Evolutionary conservation across 441 rosid genomes (phyloP), one percentile per base, ranked within the genome.

Genomic region (Melastoma candidum): DNA sequence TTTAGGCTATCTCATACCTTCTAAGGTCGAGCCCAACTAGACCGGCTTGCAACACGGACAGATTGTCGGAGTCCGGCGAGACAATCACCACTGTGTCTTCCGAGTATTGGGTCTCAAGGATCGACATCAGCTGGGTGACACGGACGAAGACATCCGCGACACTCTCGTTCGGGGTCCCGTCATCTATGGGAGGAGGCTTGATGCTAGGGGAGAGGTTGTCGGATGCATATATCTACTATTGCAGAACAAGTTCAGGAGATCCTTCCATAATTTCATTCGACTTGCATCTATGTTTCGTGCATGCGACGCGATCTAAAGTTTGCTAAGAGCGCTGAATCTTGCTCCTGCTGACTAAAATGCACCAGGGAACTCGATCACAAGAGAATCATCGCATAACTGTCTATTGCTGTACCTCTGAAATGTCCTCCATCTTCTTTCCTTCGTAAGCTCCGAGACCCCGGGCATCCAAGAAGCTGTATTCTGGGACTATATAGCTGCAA

Each of bases 371-470:
- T 51, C 43, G 36, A 50, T 27, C 44, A 9, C 41, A 36, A 5
- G 7, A 14, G 12, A 44, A 17, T 9, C 17, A 52, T 17, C 22
- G 22, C 1, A 52, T 26, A 27, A 8, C 11, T 1, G 14, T 52
- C 29, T 54, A 46, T 17, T 25, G 22, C 53, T 68, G 63, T 84
- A 90, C 97, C 73, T 86, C 74, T 24, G 92, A 82, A 63, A 86
- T 58, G 13, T 82, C 68, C 50, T 87, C 95, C 60, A 90, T 61
- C 54, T 75, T 79, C 79, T 73, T 81, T 68, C 95, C 95, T 71
- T 90, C 95, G 63, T 81, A 90, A 48, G 95, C 90, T 67, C 97
- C 97, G 72, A 90, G 66, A 51, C 97, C 95, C 41, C 97, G 90
- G 65, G 97, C 95, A 75, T 90, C 97, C 32, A 90, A 75, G 60